Conservation (phyloP, 345 rosid species). For the Streptanthus diversifolius region DNA sequence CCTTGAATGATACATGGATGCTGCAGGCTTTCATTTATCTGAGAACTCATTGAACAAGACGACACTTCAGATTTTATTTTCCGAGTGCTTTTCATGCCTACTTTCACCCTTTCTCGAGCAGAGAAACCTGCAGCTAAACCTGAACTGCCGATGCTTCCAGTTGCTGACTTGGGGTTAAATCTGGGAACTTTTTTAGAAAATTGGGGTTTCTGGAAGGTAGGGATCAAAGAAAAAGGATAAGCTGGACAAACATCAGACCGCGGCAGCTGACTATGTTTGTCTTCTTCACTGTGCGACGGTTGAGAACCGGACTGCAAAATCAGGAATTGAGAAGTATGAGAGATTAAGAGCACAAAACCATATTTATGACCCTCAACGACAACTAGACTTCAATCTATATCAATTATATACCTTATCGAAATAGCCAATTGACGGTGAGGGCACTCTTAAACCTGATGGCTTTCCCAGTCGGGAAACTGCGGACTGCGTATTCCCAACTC, state of each 20-base stretch:
- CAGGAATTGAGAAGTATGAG: conserved; percentile 5
- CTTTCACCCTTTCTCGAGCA: conserved; percentile 34
- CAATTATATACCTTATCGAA: conserved; percentile 59
- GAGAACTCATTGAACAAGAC: conserved; percentile 27
- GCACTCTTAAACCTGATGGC: conserved; percentile 86
- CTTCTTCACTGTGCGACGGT: conserved; percentile 33
- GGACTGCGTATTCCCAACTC: conserved; percentile 28
- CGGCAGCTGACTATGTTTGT: conserved; percentile 38
- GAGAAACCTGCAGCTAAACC: conserved; percentile 23
- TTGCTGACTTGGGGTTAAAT: conserved; percentile 26
- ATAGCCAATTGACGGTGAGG: conserved; percentile 84
- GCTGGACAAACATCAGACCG: conserved; percentile 36
- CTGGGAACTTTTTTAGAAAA: conserved; percentile 27
- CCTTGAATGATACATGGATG: conserved; percentile 22
- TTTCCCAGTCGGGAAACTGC: conserved; percentile 43
- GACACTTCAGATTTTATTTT: conserved; percentile 28
- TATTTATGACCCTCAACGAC: conserved; percentile 2
- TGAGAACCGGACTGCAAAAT: conserved; percentile 62
- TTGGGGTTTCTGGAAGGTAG: conserved; percentile 35
- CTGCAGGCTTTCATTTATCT: conserved; percentile 28
- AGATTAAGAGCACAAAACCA: conserved; percentile 8
- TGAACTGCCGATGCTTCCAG: conserved; percentile 16
- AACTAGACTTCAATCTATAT: background rate
- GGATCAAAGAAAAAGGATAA: conserved; percentile 33
- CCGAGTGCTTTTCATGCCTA: conserved; percentile 22